Evolutionary conservation across 2,329 filamentous ascomycete genomes (phyloP).

Genomic region (Claviceps sp.): DNA sequence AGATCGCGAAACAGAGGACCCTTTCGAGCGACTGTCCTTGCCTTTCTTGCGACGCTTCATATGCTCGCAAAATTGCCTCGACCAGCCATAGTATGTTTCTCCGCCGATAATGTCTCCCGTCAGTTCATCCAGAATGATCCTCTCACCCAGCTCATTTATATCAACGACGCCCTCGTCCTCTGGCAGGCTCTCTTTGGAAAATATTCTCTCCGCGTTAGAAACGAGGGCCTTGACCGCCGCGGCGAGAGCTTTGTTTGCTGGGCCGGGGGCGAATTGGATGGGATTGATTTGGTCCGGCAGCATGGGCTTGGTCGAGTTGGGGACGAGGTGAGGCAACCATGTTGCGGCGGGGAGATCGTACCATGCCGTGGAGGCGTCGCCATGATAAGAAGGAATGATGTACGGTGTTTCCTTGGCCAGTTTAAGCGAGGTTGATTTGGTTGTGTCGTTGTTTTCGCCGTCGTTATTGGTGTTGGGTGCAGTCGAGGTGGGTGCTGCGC

Average conservation of each 20-base stretch:
- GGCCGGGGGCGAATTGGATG: constrained; percentile 54
- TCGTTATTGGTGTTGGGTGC: constrained; percentile 7
- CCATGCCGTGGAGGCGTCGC: constrained; percentile 59
- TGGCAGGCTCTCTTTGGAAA: constrained; percentile 34
- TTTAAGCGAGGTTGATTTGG: constrained; percentile 15
- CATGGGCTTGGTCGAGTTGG: constrained; percentile 63
- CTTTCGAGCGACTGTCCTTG: constrained; percentile 15
- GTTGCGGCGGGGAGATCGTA: constrained; percentile 74
- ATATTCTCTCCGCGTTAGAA: constrained; percentile 55
- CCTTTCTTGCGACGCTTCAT: constrained; percentile 48
- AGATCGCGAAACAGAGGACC: constrained; percentile 21
- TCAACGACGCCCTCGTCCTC: constrained; percentile 43
- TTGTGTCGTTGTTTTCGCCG: background rate
- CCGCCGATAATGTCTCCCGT: constrained; percentile 51
- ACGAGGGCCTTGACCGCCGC: constrained; percentile 59
- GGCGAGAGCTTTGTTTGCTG: constrained; percentile 51
- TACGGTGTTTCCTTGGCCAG: constrained; percentile 48
- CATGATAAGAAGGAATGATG: constrained; percentile 62
- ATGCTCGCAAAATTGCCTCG: constrained; percentile 62
- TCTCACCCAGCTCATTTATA: constrained; percentile 64
- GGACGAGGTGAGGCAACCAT: constrained; percentile 65
- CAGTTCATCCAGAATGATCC: constrained; percentile 49
- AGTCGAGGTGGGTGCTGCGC: constrained; percentile 9
- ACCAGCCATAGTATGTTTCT: constrained; percentile 84
- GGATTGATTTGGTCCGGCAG: constrained; percentile 57